These are phyloP conservation scores for Pseudocercospora fijiensis DNA, from an alignment of 2,329 filamentous ascomycete species.

Conservation along the genomic window DNA sequence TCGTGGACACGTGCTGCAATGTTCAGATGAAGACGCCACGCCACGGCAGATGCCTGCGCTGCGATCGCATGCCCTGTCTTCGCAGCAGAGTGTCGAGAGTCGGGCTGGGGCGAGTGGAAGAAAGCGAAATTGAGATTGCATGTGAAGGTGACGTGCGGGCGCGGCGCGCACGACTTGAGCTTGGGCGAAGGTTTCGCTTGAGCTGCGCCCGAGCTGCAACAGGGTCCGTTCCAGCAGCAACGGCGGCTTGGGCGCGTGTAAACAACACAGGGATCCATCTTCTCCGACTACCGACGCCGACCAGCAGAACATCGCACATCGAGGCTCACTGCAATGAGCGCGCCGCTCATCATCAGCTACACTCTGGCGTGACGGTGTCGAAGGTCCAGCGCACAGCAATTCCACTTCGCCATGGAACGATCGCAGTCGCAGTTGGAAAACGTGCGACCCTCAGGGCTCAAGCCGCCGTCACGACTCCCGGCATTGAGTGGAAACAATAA, in stretches of 20 bases:
- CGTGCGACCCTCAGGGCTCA: slow-evolving; percentile 35
- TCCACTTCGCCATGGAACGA: slow-evolving; percentile 32
- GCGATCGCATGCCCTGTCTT: not conserved
- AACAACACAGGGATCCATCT: not conserved
- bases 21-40: slow-evolving; percentile 1
- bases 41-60: slow-evolving; percentile 4
- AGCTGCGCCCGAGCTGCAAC: not conserved
- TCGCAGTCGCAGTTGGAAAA: slow-evolving; percentile 36
- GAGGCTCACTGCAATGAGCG: slow-evolving; percentile 1
- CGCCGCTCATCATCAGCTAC: slow-evolving; percentile 9
- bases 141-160: not conserved
- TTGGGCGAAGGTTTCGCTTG: not conserved
- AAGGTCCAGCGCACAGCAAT: slow-evolving; percentile 9
- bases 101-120: not conserved
- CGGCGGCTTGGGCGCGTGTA: not conserved
- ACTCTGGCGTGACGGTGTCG: slow-evolving; percentile 17
- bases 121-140: not conserved
- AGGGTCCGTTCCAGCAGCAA: slow-evolving; percentile 7
- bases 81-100: not conserved
- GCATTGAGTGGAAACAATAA: slow-evolving; percentile 22
- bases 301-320: not conserved
- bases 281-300: not conserved
- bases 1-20: slow-evolving; percentile 1
- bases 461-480: slow-evolving; percentile 35
- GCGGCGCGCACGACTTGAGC: not conserved